Conservation (phyloP, 2,329 filamentous ascomycete genomes). For the Xylariaceae sp. region DNA sequence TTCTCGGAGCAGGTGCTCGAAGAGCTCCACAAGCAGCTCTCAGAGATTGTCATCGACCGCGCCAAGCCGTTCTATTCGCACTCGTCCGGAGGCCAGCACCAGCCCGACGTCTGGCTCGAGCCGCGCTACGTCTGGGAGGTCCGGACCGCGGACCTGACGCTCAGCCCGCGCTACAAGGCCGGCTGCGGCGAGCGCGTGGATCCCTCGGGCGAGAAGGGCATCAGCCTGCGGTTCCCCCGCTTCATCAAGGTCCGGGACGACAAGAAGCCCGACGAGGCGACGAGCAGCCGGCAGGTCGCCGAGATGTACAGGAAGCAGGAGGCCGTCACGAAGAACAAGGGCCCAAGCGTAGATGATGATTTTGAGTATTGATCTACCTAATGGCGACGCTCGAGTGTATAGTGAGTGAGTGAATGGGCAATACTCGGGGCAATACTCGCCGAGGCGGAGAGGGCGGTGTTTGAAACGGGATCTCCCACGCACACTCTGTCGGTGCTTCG, state of each 20-base stretch:
- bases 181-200: constrained; percentile 75
- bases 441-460: no score
- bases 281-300: constrained; percentile 73
- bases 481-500: no score
- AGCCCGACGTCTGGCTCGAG: constrained; percentile 98
- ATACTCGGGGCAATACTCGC: neutral
- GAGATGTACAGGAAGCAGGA: constrained; percentile 98
- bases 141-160: constrained; percentile 88
- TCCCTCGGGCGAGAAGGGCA: constrained; percentile 62
- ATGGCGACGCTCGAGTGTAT: no score
- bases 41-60: constrained; percentile 72
- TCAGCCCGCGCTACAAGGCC: constrained; percentile 91
- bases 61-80: constrained; percentile 94
- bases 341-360: constrained; percentile 84
- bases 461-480: no score
- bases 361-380: constrained; percentile 95
- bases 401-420: no score
- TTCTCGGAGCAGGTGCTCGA: constrained; percentile 95
- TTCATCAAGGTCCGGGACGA: constrained; percentile 91
- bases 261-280: constrained; percentile 91
- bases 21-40: constrained; percentile 70
- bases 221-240: constrained; percentile 82
- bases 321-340: constrained; percentile 78
- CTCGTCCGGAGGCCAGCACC: constrained; percentile 75
- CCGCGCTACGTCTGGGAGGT: constrained; percentile 94